These are phyloP conservation scores for Macrophomina tecta DNA, from an alignment of 2,329 filamentous ascomycete species.

Conservation along the genomic window DNA sequence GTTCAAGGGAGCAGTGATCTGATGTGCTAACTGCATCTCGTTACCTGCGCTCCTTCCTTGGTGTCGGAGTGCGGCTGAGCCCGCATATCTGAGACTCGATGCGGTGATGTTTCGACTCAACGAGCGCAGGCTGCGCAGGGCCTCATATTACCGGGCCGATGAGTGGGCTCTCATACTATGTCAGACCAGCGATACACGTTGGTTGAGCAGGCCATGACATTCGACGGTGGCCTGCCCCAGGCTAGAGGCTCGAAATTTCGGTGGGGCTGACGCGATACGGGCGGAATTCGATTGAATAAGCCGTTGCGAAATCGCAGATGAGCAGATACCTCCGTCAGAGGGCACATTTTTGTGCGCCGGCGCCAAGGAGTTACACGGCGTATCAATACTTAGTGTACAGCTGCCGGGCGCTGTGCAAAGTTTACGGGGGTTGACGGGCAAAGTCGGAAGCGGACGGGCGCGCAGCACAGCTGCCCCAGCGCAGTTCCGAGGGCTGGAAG, in stretches of 20 bases:
- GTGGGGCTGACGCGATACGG: conserved; percentile 23
- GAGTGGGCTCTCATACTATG: conserved; percentile 26
- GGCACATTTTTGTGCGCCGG: background rate
- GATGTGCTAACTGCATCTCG: conserved; percentile 24
- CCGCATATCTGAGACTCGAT: conserved; percentile 22
- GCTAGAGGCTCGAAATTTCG: conserved; percentile 9
- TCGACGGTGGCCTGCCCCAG: conserved; percentile 26
- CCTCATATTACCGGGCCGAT: conserved; percentile 22
- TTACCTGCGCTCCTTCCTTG: conserved; percentile 18
- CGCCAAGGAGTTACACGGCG: background rate
- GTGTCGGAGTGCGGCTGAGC: conserved; percentile 17
- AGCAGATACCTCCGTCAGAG: background rate
- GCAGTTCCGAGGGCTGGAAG: conserved; percentile 15
- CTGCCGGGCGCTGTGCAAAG: background rate
- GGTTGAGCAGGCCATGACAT: conserved; percentile 25
- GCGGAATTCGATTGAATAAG: conserved; percentile 14
- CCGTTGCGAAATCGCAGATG: conserved; percentile 21
- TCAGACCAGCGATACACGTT: conserved; percentile 25
- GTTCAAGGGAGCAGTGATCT: conserved; percentile 6
- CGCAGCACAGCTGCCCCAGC: conserved; percentile 3
- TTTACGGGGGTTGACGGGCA: conserved; percentile 8
- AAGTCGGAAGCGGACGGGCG: conserved; percentile 13
- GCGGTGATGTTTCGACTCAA: conserved; percentile 24
- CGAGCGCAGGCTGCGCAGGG: conserved; percentile 12
- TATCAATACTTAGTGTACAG: background rate